phyloP scores from a whole-genome alignment of 2,329 filamentous ascomycete species.

The Trematosphaeria pertusa region DNA sequence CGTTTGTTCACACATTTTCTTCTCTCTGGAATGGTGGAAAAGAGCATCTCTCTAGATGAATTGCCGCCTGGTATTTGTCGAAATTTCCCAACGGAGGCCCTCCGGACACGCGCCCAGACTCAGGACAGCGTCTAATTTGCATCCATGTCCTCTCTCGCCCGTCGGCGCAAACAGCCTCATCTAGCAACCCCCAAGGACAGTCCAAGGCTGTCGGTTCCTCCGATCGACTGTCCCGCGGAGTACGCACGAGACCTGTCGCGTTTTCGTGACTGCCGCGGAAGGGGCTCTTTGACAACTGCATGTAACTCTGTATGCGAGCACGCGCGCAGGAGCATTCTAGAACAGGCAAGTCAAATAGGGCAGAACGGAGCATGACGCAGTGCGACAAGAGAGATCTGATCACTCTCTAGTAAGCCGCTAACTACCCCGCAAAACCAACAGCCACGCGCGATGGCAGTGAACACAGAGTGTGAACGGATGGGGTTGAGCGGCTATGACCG shows the following conservation, averaged over 20 bases:
- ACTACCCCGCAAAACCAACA: slow-evolving; percentile 25
- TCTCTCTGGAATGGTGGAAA: too few relatives aligned
- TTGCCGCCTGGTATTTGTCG: slow-evolving; percentile 1
- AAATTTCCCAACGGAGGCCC: too few relatives aligned
- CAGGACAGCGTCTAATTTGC: too few relatives aligned
- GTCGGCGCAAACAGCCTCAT: too few relatives aligned
- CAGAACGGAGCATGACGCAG: slow-evolving; percentile 19
- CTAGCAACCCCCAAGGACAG: too few relatives aligned
- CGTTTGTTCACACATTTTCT: too few relatives aligned
- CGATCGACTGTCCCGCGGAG: slow-evolving; percentile 22
- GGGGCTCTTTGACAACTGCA: slow-evolving; percentile 9
- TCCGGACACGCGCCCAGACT: too few relatives aligned
- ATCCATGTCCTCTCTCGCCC: too few relatives aligned
- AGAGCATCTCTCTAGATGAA: slow-evolving; percentile 14
- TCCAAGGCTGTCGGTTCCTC: too few relatives aligned
- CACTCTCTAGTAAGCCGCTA: slow-evolving; percentile 3
- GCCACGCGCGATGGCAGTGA: not conserved
- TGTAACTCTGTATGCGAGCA: slow-evolving; percentile 24
- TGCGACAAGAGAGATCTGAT: slow-evolving; percentile 21
- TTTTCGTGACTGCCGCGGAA: slow-evolving; percentile 17
- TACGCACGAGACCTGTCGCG: slow-evolving; percentile 29
- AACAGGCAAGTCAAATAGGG: slow-evolving; percentile 34
- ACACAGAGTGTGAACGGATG: slow-evolving; percentile 5
- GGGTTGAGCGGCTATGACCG: slow-evolving; percentile 4
- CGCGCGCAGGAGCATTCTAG: slow-evolving; percentile 27